phyloP scores from a whole-genome alignment of 495 filamentous ascomycete genomes.

The Penicillium nucicola region DNA sequence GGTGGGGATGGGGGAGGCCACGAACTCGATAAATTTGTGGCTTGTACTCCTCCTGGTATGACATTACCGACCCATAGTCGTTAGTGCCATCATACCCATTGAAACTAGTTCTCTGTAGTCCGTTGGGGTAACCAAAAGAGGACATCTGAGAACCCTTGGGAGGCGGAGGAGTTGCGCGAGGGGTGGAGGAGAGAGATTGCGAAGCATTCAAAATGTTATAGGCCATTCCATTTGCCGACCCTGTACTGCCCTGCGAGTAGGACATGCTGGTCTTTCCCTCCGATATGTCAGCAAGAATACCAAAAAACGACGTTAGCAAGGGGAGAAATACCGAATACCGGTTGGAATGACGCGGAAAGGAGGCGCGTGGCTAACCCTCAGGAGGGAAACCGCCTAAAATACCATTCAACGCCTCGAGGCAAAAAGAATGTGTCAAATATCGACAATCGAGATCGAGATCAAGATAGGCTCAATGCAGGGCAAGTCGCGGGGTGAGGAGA shows the following conservation, averaged over 20 bases:
- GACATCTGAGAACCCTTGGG: slow-evolving; percentile 44
- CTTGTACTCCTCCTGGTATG: slow-evolving; percentile 52
- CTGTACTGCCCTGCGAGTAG: slow-evolving; percentile 43
- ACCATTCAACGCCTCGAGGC: slow-evolving; percentile 13
- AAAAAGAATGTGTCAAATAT: slow-evolving; percentile 15
- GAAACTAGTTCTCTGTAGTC: slow-evolving; percentile 33
- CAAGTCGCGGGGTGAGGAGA: slow-evolving; percentile 20
- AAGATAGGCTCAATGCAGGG: slow-evolving; percentile 24
- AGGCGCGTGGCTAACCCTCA: slow-evolving; percentile 36
- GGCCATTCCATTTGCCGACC: slow-evolving; percentile 38
- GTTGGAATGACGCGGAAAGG: slow-evolving; percentile 31
- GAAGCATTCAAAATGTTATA: slow-evolving; percentile 48
- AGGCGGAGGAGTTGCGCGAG: slow-evolving; percentile 49
- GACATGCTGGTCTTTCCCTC: slow-evolving; percentile 28
- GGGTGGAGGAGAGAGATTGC: slow-evolving; percentile 52
- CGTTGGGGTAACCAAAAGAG: slow-evolving; percentile 45
- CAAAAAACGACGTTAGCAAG: slow-evolving; percentile 15
- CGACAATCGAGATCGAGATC: slow-evolving; percentile 2
- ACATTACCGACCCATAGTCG: slow-evolving; percentile 45
- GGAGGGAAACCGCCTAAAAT: slow-evolving; percentile 22
- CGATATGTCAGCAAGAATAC: slow-evolving; percentile 8
- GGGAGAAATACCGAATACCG: slow-evolving; percentile 25
- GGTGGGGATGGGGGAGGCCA: slow-evolving; percentile 6
- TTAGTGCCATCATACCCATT: slow-evolving; percentile 47
- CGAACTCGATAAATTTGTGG: slow-evolving; percentile 77